Conservation (phyloP, 768 basidiomycete species). For the Trametes coccinea region DNA sequence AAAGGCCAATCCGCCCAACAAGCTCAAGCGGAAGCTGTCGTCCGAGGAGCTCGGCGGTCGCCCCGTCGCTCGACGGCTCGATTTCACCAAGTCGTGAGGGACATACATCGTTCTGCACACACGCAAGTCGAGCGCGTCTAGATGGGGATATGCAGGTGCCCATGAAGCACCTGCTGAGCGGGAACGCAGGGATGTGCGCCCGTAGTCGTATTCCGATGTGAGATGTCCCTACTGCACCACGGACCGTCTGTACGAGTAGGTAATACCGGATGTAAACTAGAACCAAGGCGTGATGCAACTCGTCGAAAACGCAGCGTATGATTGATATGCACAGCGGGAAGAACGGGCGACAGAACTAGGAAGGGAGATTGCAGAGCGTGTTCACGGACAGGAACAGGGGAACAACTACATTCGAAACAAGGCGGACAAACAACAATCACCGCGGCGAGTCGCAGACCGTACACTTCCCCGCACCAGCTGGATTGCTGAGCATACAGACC, state of each 20-base stretch:
- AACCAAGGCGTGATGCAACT: background rate
- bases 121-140: background rate
- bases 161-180: background rate
- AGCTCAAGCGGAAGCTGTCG: slow-evolving; percentile 71
- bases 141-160: background rate
- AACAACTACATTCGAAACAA: slow-evolving; percentile 9
- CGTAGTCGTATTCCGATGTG: slow-evolving; percentile 5
- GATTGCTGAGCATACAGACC: slow-evolving; percentile 42
- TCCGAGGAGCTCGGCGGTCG: slow-evolving; percentile 49
- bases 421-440: slow-evolving; percentile 5
- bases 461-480: slow-evolving; percentile 48
- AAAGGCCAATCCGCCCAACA: slow-evolving; percentile 52
- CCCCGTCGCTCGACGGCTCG: slow-evolving; percentile 68
- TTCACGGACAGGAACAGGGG: slow-evolving; percentile 2
- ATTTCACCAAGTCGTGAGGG: slow-evolving; percentile 49
- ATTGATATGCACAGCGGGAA: background rate
- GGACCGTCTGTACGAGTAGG: slow-evolving; percentile 24
- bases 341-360: background rate
- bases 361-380: slow-evolving; percentile 8
- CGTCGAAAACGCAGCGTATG: background rate
- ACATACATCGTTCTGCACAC: too few species aligned
- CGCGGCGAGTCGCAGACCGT: slow-evolving; percentile 44
- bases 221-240: slow-evolving; percentile 8
- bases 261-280: slow-evolving; percentile 19
- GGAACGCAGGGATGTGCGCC: background rate